A percentile compares a stretch with the other conserved stretches of the same genome.
These are phyloP conservation scores for Eucalyptus fibrosa DNA, from an alignment of 345 rosid genomes.

Conservation along the genomic window DNA sequence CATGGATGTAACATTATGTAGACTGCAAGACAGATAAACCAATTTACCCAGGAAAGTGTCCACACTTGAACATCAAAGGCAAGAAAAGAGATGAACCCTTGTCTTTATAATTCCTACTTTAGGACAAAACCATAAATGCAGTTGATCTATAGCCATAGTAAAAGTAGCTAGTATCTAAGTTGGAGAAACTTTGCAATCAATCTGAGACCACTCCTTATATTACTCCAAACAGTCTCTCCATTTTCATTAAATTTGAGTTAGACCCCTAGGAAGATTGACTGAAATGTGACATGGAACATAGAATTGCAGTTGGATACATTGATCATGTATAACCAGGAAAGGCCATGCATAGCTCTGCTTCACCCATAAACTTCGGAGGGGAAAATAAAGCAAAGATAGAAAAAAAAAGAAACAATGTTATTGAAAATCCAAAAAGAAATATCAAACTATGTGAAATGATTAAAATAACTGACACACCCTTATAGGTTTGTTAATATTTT, in stretches of 20 bases:
- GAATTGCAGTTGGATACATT: background rate
- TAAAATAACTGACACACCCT: background rate
- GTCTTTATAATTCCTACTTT: background rate
- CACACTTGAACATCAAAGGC: background rate
- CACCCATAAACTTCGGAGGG: background rate
- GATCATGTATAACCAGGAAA: background rate
- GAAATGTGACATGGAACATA: background rate
- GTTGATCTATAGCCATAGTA: background rate
- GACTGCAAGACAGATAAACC: background rate
- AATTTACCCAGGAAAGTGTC: background rate
- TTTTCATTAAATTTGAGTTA: background rate
- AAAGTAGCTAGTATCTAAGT: background rate
- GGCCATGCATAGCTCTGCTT: background rate
- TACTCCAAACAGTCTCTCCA: background rate
- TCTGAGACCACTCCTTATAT: background rate
- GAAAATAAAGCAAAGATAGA: conserved; percentile 4
- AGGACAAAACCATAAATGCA: background rate
- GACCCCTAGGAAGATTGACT: background rate
- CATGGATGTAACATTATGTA: background rate
- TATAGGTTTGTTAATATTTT: conserved; percentile 22
- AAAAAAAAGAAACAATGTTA: background rate
- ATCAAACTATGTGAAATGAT: background rate
- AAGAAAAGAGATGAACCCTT: background rate
- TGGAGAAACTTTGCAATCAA: background rate
- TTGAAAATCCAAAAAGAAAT: background rate